Base-by-base conservation (phyloP, 1,284 basidiomycete species). In the Mycosarcoma mackinlayi region DNA sequence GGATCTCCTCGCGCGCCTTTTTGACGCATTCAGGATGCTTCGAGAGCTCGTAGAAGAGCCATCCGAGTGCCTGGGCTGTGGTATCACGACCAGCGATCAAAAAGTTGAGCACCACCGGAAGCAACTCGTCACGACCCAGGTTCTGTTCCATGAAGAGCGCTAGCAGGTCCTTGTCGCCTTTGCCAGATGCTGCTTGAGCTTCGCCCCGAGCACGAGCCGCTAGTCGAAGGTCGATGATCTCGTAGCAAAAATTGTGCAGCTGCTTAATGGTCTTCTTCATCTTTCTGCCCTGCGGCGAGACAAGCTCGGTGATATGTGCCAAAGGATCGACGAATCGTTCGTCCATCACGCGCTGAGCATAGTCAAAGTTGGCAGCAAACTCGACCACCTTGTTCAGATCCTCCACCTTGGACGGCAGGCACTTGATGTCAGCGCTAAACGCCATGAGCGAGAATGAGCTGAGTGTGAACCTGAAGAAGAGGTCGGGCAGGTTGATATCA, bases 101-200 rank as follows among this genome's bases (percentile, higher is more conserved):
- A 49, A 76, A 73, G 68, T 75, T 74, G 47, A 75, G 67, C 21
- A 79, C 72, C 0, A 81, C 78, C 6, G 64, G 60, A 1, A 81
- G 75, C 30, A 84, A 60, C 58, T 82, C 75, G 42, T 78, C 61
- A 34, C 81, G 80, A 25, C 60, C 49, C 19, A 58, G 30, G 9
- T 62, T 66, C 52, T 86, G 84, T 19, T 84, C 80, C 54, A 84
- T 77, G 76, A 86, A 86, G 46, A 84, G 83, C 19, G 85, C 85
- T 16, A 84, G 81, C 31, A 78, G 59, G 24, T 78, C 76, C 61
- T 76, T 76, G 52, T 64, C 68, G 21, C 73, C 73, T 48, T 66
- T 65, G 2, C 58, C 62, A 2, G 57, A 57, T 8, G 54, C 62
- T 13, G 67, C 67, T n/a, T 58, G 57, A 2, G 58, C 62, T 21